Evolutionary conservation across 371 early-diverging fungal genomes (phyloP), one percentile per base, ranked within the genome.

Genomic region (Mortierella sp.): DNA sequence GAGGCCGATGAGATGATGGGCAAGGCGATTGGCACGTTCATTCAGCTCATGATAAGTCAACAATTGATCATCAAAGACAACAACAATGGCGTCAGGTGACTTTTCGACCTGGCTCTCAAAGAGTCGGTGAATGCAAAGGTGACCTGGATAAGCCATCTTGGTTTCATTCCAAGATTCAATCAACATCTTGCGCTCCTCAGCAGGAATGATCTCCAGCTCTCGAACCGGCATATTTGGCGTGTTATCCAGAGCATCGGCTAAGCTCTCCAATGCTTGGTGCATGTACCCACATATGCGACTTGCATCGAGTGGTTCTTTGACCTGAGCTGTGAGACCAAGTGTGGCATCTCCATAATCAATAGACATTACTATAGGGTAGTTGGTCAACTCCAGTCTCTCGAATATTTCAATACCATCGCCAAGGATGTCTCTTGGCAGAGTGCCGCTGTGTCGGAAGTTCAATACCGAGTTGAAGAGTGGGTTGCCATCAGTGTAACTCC

Each of bases 281-380:
- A 69, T 69, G 30, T 69, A 69, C 11, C 28, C 28, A 55, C 70
- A 69, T 1, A 69, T 20, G 28, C 57, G 60, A 26, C 20, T 9
- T 5, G 73, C 22, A 28, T 72, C 66, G 22, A 62, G 20, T n/a
- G 62, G 51, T 16, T 51, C 5, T 10, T 12, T n/a, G 14, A 51
- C 51, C 16, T 51, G 51, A 12, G 73, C 6, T 40, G 30, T n/a
- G 52, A 58, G 32, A 18, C 62, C 45, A 64, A 64, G 11, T 26
- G 58, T 5, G 73, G 61, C 28, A 61, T 24, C 30, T 60, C 66
- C 16, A 66, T 45, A 61, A 9, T 72, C 73, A 10, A 72, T 45
- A 20, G 66, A 43, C 62, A 72, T 11, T 2, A 62, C n/a, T 24
- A 72, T 51, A 2, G 73, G 73, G 35, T 72, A 72, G 37, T 51